Evolutionary conservation across 1,139 yeast genomes (phyloP).

Genomic region (Saccharomyces pastorianus): DNA sequence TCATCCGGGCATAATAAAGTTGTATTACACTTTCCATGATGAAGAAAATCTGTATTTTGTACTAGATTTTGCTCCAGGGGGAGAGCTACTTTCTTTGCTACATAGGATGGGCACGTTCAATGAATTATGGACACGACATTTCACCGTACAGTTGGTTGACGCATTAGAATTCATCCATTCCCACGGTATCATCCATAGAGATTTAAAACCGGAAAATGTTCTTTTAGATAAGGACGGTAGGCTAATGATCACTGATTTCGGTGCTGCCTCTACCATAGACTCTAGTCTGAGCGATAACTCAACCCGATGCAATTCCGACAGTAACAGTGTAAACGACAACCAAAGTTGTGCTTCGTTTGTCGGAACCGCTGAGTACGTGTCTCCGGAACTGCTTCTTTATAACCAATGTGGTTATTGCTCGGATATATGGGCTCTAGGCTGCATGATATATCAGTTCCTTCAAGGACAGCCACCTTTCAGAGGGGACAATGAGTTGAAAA

Average conservation of each 20-base stretch:
- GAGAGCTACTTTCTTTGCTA: conserved; percentile 75
- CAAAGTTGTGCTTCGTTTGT: conserved; percentile 49
- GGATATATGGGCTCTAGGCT: conserved; percentile 78
- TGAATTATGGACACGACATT: conserved; percentile 69
- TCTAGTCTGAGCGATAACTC: conserved; percentile 30
- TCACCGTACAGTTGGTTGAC: conserved; percentile 63
- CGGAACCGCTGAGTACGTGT: conserved; percentile 79
- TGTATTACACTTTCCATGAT: conserved; percentile 92
- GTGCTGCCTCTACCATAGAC: conserved; percentile 59
- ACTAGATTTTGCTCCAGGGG: conserved; percentile 85
- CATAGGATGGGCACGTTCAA: conserved; percentile 71
- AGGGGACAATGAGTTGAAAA: conserved; percentile 65
- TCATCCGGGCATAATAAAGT: conserved; percentile 79
- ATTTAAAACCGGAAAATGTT: conserved; percentile 71
- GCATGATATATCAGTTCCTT: conserved; percentile 66
- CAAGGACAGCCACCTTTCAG: conserved; percentile 77
- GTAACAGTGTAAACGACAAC: conserved; percentile 1
- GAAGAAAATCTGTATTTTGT: conserved; percentile 82
- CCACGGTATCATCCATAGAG: conserved; percentile 72
- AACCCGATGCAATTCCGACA: conserved; percentile 7
- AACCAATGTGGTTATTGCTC: conserved; percentile 70
- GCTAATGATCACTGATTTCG: conserved; percentile 72
- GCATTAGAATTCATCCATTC: conserved; percentile 69
- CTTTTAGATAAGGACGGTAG: conserved; percentile 55
- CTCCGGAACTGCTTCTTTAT: conserved; percentile 62